Conservation (phyloP, 768 basidiomycete genomes). For the Trametes cubensis region DNA sequence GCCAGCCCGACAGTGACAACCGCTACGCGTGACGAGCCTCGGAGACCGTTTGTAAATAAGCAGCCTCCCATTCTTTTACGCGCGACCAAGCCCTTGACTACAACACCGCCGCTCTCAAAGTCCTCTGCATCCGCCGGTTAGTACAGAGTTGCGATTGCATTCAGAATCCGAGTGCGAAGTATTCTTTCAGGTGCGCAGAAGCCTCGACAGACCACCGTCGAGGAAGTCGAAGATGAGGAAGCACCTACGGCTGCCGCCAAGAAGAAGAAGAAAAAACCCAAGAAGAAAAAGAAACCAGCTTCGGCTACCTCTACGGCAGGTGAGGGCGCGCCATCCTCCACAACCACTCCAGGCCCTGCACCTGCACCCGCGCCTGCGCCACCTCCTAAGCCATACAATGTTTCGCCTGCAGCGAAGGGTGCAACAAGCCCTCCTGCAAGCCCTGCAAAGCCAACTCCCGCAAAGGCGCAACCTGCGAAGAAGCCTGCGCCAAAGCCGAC, state of each 20-base stretch:
- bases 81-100: slow-evolving; percentile 2
- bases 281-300: slow-evolving; percentile 58
- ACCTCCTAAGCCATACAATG: slow-evolving; percentile 20
- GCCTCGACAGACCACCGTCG: slow-evolving; percentile 57
- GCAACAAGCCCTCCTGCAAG: slow-evolving; percentile 28
- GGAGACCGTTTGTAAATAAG: slow-evolving; percentile 24
- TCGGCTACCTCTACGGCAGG: slow-evolving; percentile 26
- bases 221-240: slow-evolving; percentile 77
- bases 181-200: slow-evolving; percentile 23
- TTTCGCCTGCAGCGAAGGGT: not conserved
- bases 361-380: slow-evolving; percentile 19
- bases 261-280: slow-evolving; percentile 78
- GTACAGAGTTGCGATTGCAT: not conserved
- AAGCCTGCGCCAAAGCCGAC: slow-evolving; percentile 11
- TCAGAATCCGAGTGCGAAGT: not conserved
- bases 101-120: slow-evolving; percentile 2
- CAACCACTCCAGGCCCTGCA: slow-evolving; percentile 20
- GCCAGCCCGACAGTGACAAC: slow-evolving; percentile 49
- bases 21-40: slow-evolving; percentile 37
- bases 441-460: slow-evolving; percentile 14
- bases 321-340: slow-evolving; percentile 22
- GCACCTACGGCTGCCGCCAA: slow-evolving; percentile 48
- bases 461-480: slow-evolving; percentile 8
- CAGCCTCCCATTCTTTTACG: slow-evolving; percentile 15
- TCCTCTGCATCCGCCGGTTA: not conserved